Base-by-base conservation (phyloP, 2,329 filamentous ascomycete species). In the Epichloe scottii region DNA sequence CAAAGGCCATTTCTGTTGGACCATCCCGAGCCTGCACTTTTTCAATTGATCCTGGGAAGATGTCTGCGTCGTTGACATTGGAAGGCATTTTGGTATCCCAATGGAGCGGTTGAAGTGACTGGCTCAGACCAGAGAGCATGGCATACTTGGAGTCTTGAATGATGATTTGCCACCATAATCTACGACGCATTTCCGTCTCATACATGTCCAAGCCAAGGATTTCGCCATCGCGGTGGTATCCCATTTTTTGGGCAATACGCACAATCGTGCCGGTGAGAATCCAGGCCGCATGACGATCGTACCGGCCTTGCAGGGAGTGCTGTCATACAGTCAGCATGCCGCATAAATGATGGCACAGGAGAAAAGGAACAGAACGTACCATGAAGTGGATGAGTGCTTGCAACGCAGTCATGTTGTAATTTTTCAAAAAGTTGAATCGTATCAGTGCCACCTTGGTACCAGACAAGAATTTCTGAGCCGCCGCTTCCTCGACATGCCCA, bases 241-340 rank as follows among this genome's bases (percentile, higher is more conserved):
- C 82, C 72, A 85, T 81, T 59, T 82, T 81, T 60, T 84, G 78
- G 1, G 80, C 81, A 49, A 85, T 79, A 19, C 82, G 75, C 35
- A 85, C 71, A 5, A 79, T 71, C 15, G 80, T 69, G 4, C 81
- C 81, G 48, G 77, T 79, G 21, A 84, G 60, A 42, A 82, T 74
- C 77, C 79, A 83, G 4, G 76, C 70, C 2, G 76, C 75, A 56
- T 82, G 78, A 3, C 74, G 73, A 54, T 81, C 76, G 58, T 79
- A 79, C 5, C 76, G 73, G 35, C 77, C 76, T 49, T 79, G 72
- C 0, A 82, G 66, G 1, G 78, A 78, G 46, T 76, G 63, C 76
- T 81, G 33, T 60, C 54, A 8, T 38, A n/a, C 30, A 10, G 19
- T 21, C 30, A 35, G 23, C 12, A 47, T 38, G 21, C 34, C 26